These are phyloP conservation scores for Exophiala bonariae DNA, from an alignment of 2,329 filamentous ascomycete species.

Conservation along the genomic window DNA sequence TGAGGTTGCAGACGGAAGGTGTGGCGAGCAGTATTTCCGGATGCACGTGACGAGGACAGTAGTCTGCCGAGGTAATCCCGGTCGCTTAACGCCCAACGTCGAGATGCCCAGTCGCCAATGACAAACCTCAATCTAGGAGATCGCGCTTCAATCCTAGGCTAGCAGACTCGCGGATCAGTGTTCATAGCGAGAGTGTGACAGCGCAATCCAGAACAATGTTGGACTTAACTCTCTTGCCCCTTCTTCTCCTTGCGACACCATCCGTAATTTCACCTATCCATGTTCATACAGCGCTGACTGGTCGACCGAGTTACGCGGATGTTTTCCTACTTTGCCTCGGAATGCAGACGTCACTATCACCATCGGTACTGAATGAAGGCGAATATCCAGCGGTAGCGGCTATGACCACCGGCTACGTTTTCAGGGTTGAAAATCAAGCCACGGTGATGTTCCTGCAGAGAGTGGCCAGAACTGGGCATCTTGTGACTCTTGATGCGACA, in stretches of 20 bases:
- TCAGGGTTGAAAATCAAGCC: slow-evolving; percentile 46
- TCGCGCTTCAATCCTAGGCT: no score
- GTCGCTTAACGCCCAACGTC: no score
- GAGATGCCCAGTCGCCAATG: no score
- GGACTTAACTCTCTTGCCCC: not conserved
- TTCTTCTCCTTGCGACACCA: slow-evolving; percentile 1
- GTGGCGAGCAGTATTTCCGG: no score
- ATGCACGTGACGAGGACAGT: no score
- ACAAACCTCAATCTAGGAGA: no score
- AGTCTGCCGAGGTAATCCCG: no score
- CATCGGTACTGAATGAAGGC: slow-evolving; percentile 49
- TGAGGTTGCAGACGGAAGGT: no score
- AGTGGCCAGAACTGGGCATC: slow-evolving; percentile 56
- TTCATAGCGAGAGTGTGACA: no score
- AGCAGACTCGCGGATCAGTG: no score
- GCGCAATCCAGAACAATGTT: no score
- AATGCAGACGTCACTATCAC: slow-evolving; percentile 61
- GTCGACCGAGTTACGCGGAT: slow-evolving; percentile 40
- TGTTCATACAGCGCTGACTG: not conserved
- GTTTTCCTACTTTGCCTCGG: slow-evolving; percentile 60
- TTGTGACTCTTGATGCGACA: slow-evolving; percentile 35
- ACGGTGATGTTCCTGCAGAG: slow-evolving; percentile 57
- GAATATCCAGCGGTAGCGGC: slow-evolving; percentile 44
- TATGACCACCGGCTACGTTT: slow-evolving; percentile 46
- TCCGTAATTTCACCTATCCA: not conserved